A percentile compares a stretch with the other conserved stretches of the same genome.
phyloP scores from a whole-genome alignment of 2,329 filamentous ascomycete genomes.

The Elsinoe necatrix region DNA sequence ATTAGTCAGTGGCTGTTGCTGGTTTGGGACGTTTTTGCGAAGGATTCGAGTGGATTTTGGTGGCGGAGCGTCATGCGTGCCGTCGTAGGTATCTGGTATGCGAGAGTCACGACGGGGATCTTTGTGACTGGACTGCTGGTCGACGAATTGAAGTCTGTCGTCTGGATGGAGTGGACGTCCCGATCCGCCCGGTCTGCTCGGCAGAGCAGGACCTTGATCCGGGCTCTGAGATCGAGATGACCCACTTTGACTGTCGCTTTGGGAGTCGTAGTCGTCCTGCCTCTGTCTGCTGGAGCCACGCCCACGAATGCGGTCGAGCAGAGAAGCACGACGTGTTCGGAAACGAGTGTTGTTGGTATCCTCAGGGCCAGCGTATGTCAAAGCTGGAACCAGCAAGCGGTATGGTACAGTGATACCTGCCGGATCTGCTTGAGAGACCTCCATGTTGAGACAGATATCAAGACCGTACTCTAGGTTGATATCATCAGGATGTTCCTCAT shows the following conservation, averaged over 20 bases:
- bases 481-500: conserved; percentile 45
- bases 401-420: conserved; percentile 84
- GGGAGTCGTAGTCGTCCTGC: conserved; percentile 15
- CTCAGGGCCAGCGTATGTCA: conserved; percentile 42
- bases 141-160: conserved; percentile 13
- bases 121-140: conserved; percentile 9
- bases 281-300: conserved; percentile 3
- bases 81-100: conserved; percentile 1
- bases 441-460: conserved; percentile 81
- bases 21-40: conserved; percentile 6
- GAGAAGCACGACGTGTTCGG: conserved; percentile 16
- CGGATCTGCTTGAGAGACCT: conserved; percentile 77
- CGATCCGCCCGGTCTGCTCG: background rate
- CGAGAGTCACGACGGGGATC: conserved; percentile 16
- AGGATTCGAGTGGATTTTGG: background rate
- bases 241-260: conserved; percentile 16
- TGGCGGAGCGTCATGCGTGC: background rate
- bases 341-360: conserved; percentile 25
- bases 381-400: conserved; percentile 70
- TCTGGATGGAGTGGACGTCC: conserved; percentile 12
- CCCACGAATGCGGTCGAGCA: conserved; percentile 21
- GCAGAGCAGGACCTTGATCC: background rate
- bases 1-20: background rate
- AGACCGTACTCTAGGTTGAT: conserved; percentile 76
- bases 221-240: conserved; percentile 15